These are phyloP conservation scores for Tarenaya hassleriana DNA, from an alignment of 345 rosid species.

Conservation along the genomic window DNA sequence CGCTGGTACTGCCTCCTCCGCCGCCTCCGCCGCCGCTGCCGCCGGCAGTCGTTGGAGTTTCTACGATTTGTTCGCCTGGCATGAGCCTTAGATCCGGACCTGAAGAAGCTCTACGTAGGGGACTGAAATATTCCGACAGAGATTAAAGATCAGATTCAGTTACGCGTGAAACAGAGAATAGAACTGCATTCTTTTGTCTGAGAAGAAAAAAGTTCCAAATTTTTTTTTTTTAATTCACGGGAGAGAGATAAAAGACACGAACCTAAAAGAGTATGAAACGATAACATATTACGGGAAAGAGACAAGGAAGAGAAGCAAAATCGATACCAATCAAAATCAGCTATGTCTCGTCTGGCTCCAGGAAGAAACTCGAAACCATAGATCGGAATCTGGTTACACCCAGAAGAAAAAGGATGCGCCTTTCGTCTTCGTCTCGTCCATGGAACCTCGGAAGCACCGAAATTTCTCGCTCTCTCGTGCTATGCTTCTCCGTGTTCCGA, in stretches of 20 bases:
- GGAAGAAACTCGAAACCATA: slow-evolving; percentile 13
- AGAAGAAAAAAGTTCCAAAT: slow-evolving; percentile 10
- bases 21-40: slow-evolving; percentile 30
- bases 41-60: slow-evolving; percentile 34
- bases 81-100: slow-evolving; percentile 36
- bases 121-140: no score
- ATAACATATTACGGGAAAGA: not conserved
- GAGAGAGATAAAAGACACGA: no score
- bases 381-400: slow-evolving; percentile 8
- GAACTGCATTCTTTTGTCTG: not conserved
- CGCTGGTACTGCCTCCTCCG: slow-evolving; percentile 30
- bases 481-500: not conserved
- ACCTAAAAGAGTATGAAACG: no score
- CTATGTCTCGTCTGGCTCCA: not conserved
- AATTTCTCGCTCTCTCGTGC: slow-evolving; percentile 5
- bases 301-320: not conserved
- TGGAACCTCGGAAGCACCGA: slow-evolving; percentile 11
- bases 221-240: not conserved
- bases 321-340: not conserved
- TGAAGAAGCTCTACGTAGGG: not conserved
- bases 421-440: slow-evolving; percentile 1
- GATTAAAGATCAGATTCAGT: slow-evolving; percentile 15
- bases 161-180: not conserved
- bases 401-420: slow-evolving; percentile 9
- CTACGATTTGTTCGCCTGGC: slow-evolving; percentile 67